These are phyloP conservation scores for Ascocoryne sarcoides DNA, from an alignment of 2,329 filamentous ascomycete species.

Conservation along the genomic window DNA sequence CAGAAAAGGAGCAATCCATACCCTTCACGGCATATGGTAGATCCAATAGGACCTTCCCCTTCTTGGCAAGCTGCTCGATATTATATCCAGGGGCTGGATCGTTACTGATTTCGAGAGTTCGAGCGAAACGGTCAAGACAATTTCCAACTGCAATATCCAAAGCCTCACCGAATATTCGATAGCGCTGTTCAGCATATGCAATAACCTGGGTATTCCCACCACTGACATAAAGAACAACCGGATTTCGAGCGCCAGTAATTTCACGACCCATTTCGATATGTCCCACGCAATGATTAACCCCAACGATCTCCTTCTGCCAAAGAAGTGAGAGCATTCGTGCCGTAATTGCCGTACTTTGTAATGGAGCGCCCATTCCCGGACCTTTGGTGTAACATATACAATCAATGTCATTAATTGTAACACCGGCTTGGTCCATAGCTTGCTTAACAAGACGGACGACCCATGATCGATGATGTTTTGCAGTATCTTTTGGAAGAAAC, in stretches of 20 bases:
- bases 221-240: slow-evolving; percentile 90
- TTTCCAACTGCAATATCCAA: slow-evolving; percentile 97
- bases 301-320: slow-evolving; percentile 83
- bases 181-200: slow-evolving; percentile 86
- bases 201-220: slow-evolving; percentile 98
- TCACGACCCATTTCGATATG: slow-evolving; percentile 97
- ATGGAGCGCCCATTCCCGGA: slow-evolving; percentile 90
- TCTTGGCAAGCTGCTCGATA: slow-evolving; percentile 86
- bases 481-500: slow-evolving; percentile 94
- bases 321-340: slow-evolving; percentile 74
- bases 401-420: slow-evolving; percentile 59
- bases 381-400: slow-evolving; percentile 95
- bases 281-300: slow-evolving; percentile 96
- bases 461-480: slow-evolving; percentile 80
- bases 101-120: slow-evolving; percentile 84
- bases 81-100: slow-evolving; percentile 97
- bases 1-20: slow-evolving; percentile 96
- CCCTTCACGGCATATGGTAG: slow-evolving; percentile 95
- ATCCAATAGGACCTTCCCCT: slow-evolving; percentile 64
- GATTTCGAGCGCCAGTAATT: slow-evolving; percentile 84
- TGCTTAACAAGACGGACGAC: slow-evolving; percentile 74
- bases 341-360: slow-evolving; percentile 77
- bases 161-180: slow-evolving; percentile 96
- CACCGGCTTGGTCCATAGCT: slow-evolving; percentile 62
- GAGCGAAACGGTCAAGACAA: slow-evolving; percentile 90